These are phyloP conservation scores for Ceratobasidium sp. DNA, from an alignment of 1,284 basidiomycete genomes.

Conservation along the genomic window DNA sequence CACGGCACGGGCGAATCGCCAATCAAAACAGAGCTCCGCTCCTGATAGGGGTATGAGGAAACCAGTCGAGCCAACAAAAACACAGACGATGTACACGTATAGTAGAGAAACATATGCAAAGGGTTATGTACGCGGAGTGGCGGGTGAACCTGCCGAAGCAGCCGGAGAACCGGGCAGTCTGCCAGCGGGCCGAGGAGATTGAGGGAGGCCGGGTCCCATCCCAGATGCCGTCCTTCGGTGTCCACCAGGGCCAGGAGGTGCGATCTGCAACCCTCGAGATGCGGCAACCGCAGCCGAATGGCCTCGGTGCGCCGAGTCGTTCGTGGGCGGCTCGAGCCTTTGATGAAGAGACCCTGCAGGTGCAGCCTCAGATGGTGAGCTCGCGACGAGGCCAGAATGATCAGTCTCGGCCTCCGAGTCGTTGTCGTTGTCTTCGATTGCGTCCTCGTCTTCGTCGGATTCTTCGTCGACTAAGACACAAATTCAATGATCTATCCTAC, in stretches of 20 bases:
- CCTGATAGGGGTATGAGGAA: slow-evolving; percentile 29
- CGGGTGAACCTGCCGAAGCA: slow-evolving; percentile 21
- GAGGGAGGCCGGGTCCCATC: slow-evolving; percentile 66
- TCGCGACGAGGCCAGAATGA: slow-evolving; percentile 42
- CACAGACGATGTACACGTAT: slow-evolving; percentile 21
- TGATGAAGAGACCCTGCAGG: slow-evolving; percentile 1
- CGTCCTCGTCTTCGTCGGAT: slow-evolving; percentile 71
- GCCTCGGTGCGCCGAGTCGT: slow-evolving; percentile 6
- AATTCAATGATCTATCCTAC: slow-evolving; percentile 42
- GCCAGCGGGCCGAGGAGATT: slow-evolving; percentile 61
- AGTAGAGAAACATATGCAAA: not conserved
- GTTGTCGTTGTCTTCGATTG: slow-evolving; percentile 70
- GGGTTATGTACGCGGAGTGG: slow-evolving; percentile 34
- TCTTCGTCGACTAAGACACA: slow-evolving; percentile 58
- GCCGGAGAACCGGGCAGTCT: slow-evolving; percentile 40
- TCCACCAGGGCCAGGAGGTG: slow-evolving; percentile 54
- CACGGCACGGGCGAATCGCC: not conserved
- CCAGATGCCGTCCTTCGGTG: slow-evolving; percentile 53
- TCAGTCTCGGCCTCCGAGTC: slow-evolving; percentile 50
- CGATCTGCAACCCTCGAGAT: slow-evolving; percentile 65
- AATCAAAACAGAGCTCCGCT: slow-evolving; percentile 21
- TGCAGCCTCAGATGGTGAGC: slow-evolving; percentile 38
- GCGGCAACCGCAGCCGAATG: slow-evolving; percentile 63
- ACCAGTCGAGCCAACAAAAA: slow-evolving; percentile 16
- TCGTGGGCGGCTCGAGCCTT: slow-evolving; percentile 7